A percentile compares a stretch with the other conserved stretches of the same genome.
These are phyloP conservation scores for Wickerhamiella occidentalis DNA, from an alignment of 805 yeast species.

Conservation along the genomic window DNA sequence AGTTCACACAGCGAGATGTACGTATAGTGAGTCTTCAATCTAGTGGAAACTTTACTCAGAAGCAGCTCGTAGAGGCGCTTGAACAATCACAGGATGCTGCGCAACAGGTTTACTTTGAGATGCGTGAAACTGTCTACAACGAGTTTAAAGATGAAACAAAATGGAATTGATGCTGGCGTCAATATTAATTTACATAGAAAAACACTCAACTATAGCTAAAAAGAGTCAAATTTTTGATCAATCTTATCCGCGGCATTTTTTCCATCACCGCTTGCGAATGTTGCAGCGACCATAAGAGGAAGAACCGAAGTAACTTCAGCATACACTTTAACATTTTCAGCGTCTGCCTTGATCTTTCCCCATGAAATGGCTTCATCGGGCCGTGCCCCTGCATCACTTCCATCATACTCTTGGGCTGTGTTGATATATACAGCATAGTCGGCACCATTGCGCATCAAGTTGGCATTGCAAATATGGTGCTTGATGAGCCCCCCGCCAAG, in stretches of 20 bases:
- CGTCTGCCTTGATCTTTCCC: slow-evolving; percentile 97
- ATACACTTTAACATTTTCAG: slow-evolving; percentile 79
- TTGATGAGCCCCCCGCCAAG: slow-evolving; percentile 94
- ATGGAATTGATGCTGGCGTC: slow-evolving; percentile 32
- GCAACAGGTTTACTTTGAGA: slow-evolving; percentile 32
- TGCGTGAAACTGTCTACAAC: slow-evolving; percentile 38
- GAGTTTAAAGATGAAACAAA: slow-evolving; percentile 43
- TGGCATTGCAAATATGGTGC: slow-evolving; percentile 96
- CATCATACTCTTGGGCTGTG: slow-evolving; percentile 98
- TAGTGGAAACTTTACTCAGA: slow-evolving; percentile 53
- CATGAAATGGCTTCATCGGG: slow-evolving; percentile 98
- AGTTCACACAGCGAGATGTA: slow-evolving; percentile 37
- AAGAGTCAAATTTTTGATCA: background rate
- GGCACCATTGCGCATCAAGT: slow-evolving; percentile 98
- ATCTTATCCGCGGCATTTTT: slow-evolving; percentile 13
- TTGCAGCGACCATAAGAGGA: slow-evolving; percentile 95
- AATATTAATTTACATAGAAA: background rate
- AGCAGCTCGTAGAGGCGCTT: slow-evolving; percentile 41
- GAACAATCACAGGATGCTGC: slow-evolving; percentile 41
- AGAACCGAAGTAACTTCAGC: slow-evolving; percentile 92
- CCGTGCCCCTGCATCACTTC: slow-evolving; percentile 98
- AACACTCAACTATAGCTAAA: background rate
- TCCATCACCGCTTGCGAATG: slow-evolving; percentile 55
- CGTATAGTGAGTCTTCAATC: slow-evolving; percentile 61
- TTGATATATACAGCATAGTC: slow-evolving; percentile 94